Evolutionary conservation across 2,329 filamentous ascomycete genomes (phyloP).

Genomic region (Periconia macrospinosa): DNA sequence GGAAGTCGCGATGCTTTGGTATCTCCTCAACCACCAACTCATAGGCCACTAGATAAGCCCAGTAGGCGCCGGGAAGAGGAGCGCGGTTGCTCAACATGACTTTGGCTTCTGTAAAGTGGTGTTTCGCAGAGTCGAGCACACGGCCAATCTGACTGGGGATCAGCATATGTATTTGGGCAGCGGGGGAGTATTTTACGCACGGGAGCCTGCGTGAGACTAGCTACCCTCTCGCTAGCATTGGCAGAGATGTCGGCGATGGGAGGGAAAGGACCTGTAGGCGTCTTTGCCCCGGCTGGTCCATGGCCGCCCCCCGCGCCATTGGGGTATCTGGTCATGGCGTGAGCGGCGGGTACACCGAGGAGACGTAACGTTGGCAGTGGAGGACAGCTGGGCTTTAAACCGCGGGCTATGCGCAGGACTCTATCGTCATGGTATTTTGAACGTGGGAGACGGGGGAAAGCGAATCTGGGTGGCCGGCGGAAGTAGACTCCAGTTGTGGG

Average conservation of each 20-base stretch:
- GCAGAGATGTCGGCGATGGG: constrained; percentile 50
- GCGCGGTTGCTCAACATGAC: constrained; percentile 47
- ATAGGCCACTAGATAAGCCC: constrained; percentile 81
- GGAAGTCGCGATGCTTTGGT: constrained; percentile 73
- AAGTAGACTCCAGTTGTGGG: neutral
- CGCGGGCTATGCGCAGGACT: constrained; percentile 24
- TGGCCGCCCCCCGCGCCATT: constrained; percentile 31
- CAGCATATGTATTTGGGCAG: constrained; percentile 9
- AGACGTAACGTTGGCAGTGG: constrained; percentile 32
- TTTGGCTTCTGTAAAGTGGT: constrained; percentile 55
- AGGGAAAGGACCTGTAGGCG: constrained; percentile 23
- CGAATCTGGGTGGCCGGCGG: neutral
- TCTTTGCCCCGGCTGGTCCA: constrained; percentile 19
- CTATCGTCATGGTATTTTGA: neutral
- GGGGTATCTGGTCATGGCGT: constrained; percentile 36
- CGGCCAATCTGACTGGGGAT: constrained; percentile 39
- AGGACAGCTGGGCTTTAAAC: constrained; percentile 45
- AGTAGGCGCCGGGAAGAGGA: constrained; percentile 73
- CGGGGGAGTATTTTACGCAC: constrained; percentile 17
- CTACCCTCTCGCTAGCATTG: constrained; percentile 41
- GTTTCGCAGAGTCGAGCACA: constrained; percentile 46
- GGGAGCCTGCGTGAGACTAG: constrained; percentile 28
- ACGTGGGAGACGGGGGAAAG: neutral
- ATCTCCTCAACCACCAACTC: constrained; percentile 78
- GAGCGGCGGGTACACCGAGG: constrained; percentile 9